Base-by-base conservation (phyloP, 306 rosid species). In the Prinsepia uniflora region DNA sequence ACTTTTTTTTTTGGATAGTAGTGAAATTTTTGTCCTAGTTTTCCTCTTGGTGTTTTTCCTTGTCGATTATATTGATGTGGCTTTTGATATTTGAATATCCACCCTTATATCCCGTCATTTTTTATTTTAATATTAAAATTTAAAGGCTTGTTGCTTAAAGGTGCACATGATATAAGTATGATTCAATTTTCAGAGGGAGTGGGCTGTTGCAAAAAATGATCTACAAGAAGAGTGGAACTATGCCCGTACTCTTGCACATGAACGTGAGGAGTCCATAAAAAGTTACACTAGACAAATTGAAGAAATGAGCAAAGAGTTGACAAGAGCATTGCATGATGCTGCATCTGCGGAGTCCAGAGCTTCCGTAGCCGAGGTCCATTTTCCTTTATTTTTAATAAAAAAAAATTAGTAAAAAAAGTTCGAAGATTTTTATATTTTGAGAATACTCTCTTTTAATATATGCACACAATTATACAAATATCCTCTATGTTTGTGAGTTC, bases 171-270 rank as follows among this genome's bases (percentile, higher is more conserved):
- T 10, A 10, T 8, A 41, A 55, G 11, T 54, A 6, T 52, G 73
- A 44, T 70, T 55, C 18, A 42, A 44, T 61, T 41, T 55, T 72
- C 84, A 94, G 99, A 83, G 87, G 84, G 97, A 94, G 79, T 94
- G 99, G 99, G 96, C 91, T 39, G 99, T 89, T 73, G 97, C 86
- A 71, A 91, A 86, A 87, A 88, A 84, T 75, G 99, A 94, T 79
- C 80, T 94, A 65, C 92, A 85, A 64, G 90, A 86, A 66, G 97
- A 91, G 80, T 83, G 92, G 52, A 89, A 84, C 70, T 89, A 80
- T 78, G 81, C 80, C 75, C 86, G 90, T 63, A 78, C 76, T 73
- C 78, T 91, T 72, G 74, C 88, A 42, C 75, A 62, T 63, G 96
- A 87, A 39, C 88, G 92, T 55, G 97, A 94, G 41, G 92, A 86